A percentile compares a stretch with the other conserved stretches of the same genome.
Evolutionary conservation across 2,329 filamentous ascomycete genomes (phyloP).

Genomic region (Microsporum audouinii): DNA sequence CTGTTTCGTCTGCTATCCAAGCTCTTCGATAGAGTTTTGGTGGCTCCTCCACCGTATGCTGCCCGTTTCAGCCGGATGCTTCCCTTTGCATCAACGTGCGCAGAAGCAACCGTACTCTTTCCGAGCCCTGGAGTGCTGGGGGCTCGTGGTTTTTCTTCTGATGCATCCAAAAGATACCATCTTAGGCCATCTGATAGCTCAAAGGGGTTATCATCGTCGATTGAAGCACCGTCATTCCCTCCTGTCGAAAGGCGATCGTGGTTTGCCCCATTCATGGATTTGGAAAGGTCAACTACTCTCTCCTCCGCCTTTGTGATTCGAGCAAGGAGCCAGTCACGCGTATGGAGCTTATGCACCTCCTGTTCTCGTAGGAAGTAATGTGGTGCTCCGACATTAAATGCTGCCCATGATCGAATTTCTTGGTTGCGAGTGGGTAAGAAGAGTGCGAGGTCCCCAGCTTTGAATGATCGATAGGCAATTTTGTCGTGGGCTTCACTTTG

Average conservation of each 20-base stretch:
- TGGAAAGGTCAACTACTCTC: conserved; percentile 82
- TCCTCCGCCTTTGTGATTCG: conserved; percentile 86
- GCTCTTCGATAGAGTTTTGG: conserved; percentile 71
- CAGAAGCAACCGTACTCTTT: conserved; percentile 82
- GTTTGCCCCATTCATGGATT: conserved; percentile 49
- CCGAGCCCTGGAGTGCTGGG: conserved; percentile 86
- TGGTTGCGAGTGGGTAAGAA: conserved; percentile 94
- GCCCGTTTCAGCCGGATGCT: conserved; percentile 43
- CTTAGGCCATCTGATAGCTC: conserved; percentile 87
- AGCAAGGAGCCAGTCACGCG: conserved; percentile 90
- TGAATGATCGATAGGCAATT: conserved; percentile 91
- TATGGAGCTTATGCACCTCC: conserved; percentile 71
- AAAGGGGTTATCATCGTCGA: conserved; percentile 91
- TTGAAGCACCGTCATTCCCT: conserved; percentile 44
- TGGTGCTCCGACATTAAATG: conserved; percentile 94
- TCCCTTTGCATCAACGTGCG: conserved; percentile 75
- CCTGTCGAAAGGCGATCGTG: conserved; percentile 41
- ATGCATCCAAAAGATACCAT: conserved; percentile 91
- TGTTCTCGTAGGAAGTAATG: conserved; percentile 95
- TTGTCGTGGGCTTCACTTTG: conserved; percentile 88
- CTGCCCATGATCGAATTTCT: conserved; percentile 88
- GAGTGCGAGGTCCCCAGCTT: conserved; percentile 85
- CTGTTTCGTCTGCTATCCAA: conserved; percentile 86
- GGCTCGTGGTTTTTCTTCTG: conserved; percentile 82
- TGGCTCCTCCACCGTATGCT: conserved; percentile 58